These are phyloP conservation scores for Colletotrichum chlorophyti DNA, from an alignment of 2,329 filamentous ascomycete species.

Conservation along the genomic window DNA sequence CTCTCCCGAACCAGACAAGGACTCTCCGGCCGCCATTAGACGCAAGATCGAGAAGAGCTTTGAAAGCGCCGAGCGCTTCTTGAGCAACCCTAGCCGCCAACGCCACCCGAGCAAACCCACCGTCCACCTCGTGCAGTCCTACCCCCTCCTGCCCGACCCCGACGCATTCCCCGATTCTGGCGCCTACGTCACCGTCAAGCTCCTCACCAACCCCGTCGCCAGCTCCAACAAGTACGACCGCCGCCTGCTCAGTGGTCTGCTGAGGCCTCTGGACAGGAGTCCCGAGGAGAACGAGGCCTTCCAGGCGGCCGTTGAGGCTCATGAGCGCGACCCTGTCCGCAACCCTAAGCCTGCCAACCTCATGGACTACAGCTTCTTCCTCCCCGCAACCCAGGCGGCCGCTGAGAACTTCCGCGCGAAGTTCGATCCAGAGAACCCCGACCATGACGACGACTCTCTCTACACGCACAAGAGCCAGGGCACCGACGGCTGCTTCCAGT, in stretches of 20 bases:
- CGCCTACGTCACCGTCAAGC: conserved; percentile 74
- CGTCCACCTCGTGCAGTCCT: conserved; percentile 61
- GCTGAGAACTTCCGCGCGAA: conserved; percentile 64
- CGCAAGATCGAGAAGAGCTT: conserved; percentile 72
- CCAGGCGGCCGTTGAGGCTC: conserved; percentile 56
- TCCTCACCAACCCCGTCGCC: conserved; percentile 68
- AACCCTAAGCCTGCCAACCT: conserved; percentile 63
- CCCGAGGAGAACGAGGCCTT: conserved; percentile 60
- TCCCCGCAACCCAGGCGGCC: conserved; percentile 55
- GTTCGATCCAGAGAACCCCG: conserved; percentile 64
- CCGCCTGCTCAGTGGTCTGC: conserved; percentile 66
- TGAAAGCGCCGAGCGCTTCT: conserved; percentile 57
- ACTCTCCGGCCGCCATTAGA: conserved; percentile 71
- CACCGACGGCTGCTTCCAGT: conserved; percentile 61
- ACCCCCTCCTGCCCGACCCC: conserved; percentile 69
- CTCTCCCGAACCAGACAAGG: conserved; percentile 65
- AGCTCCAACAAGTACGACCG: conserved; percentile 61
- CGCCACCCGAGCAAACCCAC: conserved; percentile 59
- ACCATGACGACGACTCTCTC: conserved; percentile 59
- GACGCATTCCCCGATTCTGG: conserved; percentile 74
- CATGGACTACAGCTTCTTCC: conserved; percentile 73
- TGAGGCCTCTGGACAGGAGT: conserved; percentile 65
- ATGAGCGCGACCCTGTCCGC: conserved; percentile 63
- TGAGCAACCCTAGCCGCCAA: conserved; percentile 60
- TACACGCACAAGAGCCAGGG: conserved; percentile 59